A percentile compares a stretch with the other conserved stretches of the same genome.
phyloP scores from a whole-genome alignment of 768 basidiomycete genomes.

The Leccinum ochraceum region DNA sequence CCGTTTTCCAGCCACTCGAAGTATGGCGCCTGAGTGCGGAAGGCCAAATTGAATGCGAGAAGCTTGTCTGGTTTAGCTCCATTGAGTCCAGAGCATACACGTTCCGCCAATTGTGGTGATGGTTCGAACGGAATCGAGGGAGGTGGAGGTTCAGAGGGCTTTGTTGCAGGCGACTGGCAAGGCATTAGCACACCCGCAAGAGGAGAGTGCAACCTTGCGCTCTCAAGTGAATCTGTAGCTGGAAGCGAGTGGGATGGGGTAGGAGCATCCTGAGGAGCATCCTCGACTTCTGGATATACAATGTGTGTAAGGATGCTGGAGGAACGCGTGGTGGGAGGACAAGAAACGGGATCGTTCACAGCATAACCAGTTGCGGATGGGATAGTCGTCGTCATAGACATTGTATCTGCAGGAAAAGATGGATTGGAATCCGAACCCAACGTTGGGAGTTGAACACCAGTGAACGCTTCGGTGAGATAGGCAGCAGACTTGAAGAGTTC shows the following conservation, averaged over 20 bases:
- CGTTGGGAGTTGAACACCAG: constrained; percentile 28
- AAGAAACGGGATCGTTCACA: not conserved
- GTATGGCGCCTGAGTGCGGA: constrained; percentile 52
- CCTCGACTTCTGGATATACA: constrained; percentile 14
- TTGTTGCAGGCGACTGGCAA: not conserved
- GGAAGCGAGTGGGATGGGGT: not conserved
- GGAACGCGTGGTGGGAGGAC: constrained; percentile 16
- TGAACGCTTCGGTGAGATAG: constrained; percentile 70
- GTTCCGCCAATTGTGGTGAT: not conserved
- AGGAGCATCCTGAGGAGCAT: not conserved
- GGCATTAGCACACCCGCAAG: not conserved
- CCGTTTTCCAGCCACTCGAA: constrained; percentile 77
- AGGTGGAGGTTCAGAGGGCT: not conserved
- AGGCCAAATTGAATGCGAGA: constrained; percentile 74
- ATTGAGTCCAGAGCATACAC: not conserved
- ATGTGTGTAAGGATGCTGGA: constrained; percentile 27
- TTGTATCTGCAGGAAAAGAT: not conserved
- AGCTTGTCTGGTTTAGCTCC: constrained; percentile 15
- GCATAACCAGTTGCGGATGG: not conserved
- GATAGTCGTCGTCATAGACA: not conserved
- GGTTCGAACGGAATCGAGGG: not conserved
- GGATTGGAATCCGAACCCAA: constrained; percentile 15
- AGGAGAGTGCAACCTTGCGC: not conserved
- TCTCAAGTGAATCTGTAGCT: not conserved
- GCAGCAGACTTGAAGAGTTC: constrained; percentile 77